Percentiles rank a stretch among this genome's conserved stretches.
Conservation (phyloP, 2,329 filamentous ascomycete species). For the Xylaria sp. region DNA sequence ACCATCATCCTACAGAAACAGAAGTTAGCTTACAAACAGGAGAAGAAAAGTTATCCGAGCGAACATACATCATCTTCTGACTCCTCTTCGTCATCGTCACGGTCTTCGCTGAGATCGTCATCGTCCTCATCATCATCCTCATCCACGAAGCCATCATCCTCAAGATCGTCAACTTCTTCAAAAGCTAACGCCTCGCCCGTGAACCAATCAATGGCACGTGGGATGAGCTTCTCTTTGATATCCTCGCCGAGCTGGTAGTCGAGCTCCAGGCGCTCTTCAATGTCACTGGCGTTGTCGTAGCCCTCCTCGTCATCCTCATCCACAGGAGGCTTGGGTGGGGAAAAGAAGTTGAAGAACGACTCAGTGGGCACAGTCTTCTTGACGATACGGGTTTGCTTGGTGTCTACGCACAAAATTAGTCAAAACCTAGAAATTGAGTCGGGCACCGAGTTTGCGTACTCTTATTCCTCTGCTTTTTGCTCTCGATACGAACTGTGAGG, state of each 20-base stretch:
- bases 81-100: conserved; percentile 80
- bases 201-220: conserved; percentile 98
- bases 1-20: conserved; percentile 75
- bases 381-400: conserved; percentile 97
- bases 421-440: background rate
- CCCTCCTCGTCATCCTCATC: conserved; percentile 72
- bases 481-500: conserved; percentile 92
- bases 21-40: conserved; percentile 40
- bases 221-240: conserved; percentile 99
- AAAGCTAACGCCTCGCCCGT: conserved; percentile 97
- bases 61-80: conserved; percentile 79
- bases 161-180: conserved; percentile 88
- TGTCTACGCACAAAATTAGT: conserved; percentile 68
- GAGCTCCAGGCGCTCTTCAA: conserved; percentile 96
- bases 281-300: conserved; percentile 83
- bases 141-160: conserved; percentile 85
- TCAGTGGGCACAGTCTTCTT: conserved; percentile 99
- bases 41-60: background rate
- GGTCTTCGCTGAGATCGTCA: conserved; percentile 84
- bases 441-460: conserved; percentile 67
- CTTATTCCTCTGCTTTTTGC: conserved; percentile 99
- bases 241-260: conserved; percentile 99
- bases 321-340: conserved; percentile 83
- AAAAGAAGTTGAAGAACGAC: conserved; percentile 99
- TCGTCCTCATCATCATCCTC: conserved; percentile 91